These are phyloP conservation scores for Sergeia podlipaevii DNA, from an alignment of 208 protist species.

Conservation along the genomic window DNA sequence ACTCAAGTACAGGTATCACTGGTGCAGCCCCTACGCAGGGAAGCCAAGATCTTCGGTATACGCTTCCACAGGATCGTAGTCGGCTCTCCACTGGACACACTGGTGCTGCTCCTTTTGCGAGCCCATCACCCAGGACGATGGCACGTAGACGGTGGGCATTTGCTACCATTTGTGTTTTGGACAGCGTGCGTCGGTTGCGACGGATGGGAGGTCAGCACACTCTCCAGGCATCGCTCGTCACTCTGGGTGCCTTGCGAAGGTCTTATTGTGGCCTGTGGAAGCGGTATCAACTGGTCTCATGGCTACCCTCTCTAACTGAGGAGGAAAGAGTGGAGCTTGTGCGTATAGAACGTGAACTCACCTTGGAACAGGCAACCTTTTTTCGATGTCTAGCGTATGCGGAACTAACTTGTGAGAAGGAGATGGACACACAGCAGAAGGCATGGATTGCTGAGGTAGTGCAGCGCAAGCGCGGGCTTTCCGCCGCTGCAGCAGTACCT, in stretches of 20 bases:
- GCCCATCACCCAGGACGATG: background rate
- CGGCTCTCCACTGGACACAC: too few species aligned
- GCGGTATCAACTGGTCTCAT: slow-evolving; percentile 30
- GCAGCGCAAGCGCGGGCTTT: background rate
- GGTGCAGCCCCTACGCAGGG: too few species aligned
- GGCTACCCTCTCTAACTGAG: slow-evolving; percentile 56
- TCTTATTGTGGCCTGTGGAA: slow-evolving; percentile 70
- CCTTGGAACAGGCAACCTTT: slow-evolving; percentile 69
- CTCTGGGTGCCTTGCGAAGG: slow-evolving; percentile 48
- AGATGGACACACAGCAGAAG: slow-evolving; percentile 31
- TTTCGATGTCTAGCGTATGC: slow-evolving; percentile 66
- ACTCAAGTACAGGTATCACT: too few species aligned
- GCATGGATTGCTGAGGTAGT: slow-evolving; percentile 27
- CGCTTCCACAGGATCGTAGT: too few species aligned
- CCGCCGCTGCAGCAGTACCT: background rate
- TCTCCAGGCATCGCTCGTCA: slow-evolving; percentile 22
- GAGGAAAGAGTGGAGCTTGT: slow-evolving; percentile 32
- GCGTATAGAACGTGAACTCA: slow-evolving; percentile 49
- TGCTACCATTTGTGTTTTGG: slow-evolving; percentile 19
- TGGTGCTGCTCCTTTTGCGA: too few species aligned
- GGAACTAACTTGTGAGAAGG: slow-evolving; percentile 47
- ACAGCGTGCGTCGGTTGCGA: slow-evolving; percentile 13
- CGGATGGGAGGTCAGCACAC: slow-evolving; percentile 7
- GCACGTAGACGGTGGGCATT: slow-evolving; percentile 37
- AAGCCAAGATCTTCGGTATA: too few species aligned